Conservation (phyloP, 2,329 filamentous ascomycete genomes). For the Fusarium virguliforme region DNA sequence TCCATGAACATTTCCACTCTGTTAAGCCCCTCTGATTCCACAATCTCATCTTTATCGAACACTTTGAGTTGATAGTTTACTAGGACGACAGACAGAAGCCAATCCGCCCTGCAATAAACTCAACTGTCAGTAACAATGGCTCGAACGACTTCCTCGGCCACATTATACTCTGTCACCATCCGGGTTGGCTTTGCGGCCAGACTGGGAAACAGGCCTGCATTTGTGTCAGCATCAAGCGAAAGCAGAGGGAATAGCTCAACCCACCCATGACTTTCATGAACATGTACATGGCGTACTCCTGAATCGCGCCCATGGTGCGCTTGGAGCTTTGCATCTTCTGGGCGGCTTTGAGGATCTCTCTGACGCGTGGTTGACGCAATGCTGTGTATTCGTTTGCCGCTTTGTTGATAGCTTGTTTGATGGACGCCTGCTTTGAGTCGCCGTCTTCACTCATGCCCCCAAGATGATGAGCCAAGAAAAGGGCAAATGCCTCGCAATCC, state of each 20-base stretch:
- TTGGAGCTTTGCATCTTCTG: conserved; percentile 31
- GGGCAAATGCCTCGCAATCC: conserved; percentile 25
- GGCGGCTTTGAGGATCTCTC: conserved; percentile 18
- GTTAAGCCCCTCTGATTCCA: neutral
- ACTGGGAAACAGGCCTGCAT: conserved; percentile 15
- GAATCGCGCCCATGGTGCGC: conserved; percentile 23
- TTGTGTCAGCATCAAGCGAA: neutral
- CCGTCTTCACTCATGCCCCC: neutral
- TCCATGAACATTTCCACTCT: no score
- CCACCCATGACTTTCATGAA: conserved; percentile 30
- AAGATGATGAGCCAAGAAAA: conserved; percentile 16
- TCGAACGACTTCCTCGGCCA: conserved; percentile 16
- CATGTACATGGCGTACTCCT: conserved; percentile 32
- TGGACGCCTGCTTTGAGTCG: neutral
- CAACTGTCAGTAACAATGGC: neutral
- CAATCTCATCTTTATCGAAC: no score
- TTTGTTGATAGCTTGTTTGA: conserved; percentile 19
- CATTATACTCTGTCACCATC: conserved; percentile 18
- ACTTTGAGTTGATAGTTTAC: no score
- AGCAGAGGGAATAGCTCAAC: neutral
- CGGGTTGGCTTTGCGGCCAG: conserved; percentile 14
- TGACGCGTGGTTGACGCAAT: conserved; percentile 28
- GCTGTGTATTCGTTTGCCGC: conserved; percentile 25
- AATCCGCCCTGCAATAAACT: neutral
- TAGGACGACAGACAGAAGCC: no score